These are phyloP conservation scores for Hirsutella rhossiliensis DNA, from an alignment of 2,329 filamentous ascomycete species.

Conservation along the genomic window DNA sequence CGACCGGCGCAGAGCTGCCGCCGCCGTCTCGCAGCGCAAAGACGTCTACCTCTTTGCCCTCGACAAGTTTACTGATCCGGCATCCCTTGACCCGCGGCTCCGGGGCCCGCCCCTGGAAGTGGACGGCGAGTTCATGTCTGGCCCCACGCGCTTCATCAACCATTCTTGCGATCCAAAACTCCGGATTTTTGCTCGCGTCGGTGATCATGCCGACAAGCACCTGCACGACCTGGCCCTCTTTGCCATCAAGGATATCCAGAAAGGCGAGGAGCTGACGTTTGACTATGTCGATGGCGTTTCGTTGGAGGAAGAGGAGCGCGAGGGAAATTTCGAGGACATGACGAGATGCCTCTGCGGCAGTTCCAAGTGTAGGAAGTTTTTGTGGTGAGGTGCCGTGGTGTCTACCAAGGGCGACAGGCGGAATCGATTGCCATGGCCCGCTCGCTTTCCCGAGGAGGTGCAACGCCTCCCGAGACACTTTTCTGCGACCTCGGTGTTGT, in stretches of 20 bases:
- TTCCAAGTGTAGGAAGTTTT: slow-evolving; percentile 51
- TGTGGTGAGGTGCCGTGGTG: slow-evolving; percentile 40
- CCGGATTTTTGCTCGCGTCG: slow-evolving; percentile 66
- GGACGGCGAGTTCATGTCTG: slow-evolving; percentile 65
- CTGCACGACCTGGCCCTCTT: slow-evolving; percentile 72
- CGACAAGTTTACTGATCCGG: slow-evolving; percentile 61
- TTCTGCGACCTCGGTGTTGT: no score
- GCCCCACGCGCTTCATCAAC: slow-evolving; percentile 72
- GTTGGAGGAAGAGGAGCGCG: slow-evolving; percentile 29
- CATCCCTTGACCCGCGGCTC: slow-evolving; percentile 43
- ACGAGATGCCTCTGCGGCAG: slow-evolving; percentile 51
- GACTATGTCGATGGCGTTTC: slow-evolving; percentile 62
- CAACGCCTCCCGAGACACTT: no score
- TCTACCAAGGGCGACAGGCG: neutral
- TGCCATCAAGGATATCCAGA: slow-evolving; percentile 51
- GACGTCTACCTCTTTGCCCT: slow-evolving; percentile 70
- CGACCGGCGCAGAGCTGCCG: slow-evolving; percentile 45
- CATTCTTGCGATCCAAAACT: slow-evolving; percentile 73
- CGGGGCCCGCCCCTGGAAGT: slow-evolving; percentile 45
- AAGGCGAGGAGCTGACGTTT: slow-evolving; percentile 62
- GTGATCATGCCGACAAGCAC: slow-evolving; percentile 61
- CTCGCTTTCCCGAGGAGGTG: no score
- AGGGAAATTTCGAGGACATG: slow-evolving; percentile 37
- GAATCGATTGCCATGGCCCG: no score
- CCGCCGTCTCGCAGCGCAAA: slow-evolving; percentile 48